These are phyloP conservation scores for Sporothrix schenckii DNA, from an alignment of 2,329 filamentous ascomycete genomes.

Conservation along the genomic window DNA sequence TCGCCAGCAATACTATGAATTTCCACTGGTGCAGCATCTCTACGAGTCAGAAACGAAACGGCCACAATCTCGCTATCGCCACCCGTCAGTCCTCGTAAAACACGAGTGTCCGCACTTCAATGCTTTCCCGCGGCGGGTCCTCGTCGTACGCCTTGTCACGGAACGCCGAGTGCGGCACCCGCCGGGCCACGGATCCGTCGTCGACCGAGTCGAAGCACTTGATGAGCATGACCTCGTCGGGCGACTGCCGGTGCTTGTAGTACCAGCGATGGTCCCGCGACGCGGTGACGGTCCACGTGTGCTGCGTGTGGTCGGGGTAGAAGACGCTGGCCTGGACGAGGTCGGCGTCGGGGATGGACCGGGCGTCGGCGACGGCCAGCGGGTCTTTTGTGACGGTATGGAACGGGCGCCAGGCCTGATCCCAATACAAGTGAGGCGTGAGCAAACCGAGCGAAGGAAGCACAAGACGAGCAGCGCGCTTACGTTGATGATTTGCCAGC, in stretches of 20 bases:
- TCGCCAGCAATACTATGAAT: too few relatives aligned
- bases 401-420: slow-evolving; percentile 53
- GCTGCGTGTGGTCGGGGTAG: slow-evolving; percentile 43
- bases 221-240: slow-evolving; percentile 58
- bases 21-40: too few relatives aligned
- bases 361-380: slow-evolving; percentile 47
- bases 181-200: slow-evolving; percentile 53
- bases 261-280: slow-evolving; percentile 50
- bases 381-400: slow-evolving; percentile 51
- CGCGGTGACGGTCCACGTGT: slow-evolving; percentile 46
- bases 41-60: too few relatives aligned
- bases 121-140: slow-evolving; percentile 54
- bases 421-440: not conserved
- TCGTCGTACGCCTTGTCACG: slow-evolving; percentile 49
- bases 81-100: slow-evolving; percentile 45
- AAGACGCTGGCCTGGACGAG: slow-evolving; percentile 46
- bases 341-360: slow-evolving; percentile 46
- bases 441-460: not conserved
- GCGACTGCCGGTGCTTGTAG: slow-evolving; percentile 54
- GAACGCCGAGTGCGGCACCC: slow-evolving; percentile 60
- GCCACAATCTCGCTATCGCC: too few relatives aligned
- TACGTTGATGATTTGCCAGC: slow-evolving; percentile 38
- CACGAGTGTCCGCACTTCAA: slow-evolving; percentile 58
- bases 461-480: not conserved
- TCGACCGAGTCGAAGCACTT: slow-evolving; percentile 58